Base-by-base conservation (phyloP, 192 early-diverging fungal genomes). In the Gaertneriomyces semiglobifer region DNA sequence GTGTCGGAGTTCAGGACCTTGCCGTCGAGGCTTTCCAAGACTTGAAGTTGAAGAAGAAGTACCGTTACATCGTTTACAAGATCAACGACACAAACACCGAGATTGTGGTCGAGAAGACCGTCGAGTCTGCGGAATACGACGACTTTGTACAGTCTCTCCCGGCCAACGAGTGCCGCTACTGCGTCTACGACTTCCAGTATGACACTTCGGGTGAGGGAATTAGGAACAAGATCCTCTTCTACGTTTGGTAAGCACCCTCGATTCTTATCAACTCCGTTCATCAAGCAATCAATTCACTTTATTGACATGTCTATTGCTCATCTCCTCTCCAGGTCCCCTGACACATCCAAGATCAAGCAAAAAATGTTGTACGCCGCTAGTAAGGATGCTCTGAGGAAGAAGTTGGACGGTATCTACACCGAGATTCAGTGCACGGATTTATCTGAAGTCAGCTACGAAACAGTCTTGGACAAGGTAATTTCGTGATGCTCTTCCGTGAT, bases 331-430 rank as follows among this genome's bases (percentile, higher is more conserved):
- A 92, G 90, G 90, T 76, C 87, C 42, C 94, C 94, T 25, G 92
- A 94, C 62, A 76, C 57, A 5, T 80, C 92, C 33, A 86, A 80
- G 68, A 77, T 95, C 63, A 86, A 82, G 72, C 59, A 78, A 71
- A 94, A 94, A 85, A 97, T 97, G 94, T 52, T 94, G 68, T 95
- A 95, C 79, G 85, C 94, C 25, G 84, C 90, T 41, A 86, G 81
- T 78, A 95, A 92, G 77, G 86, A 89, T 47, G 88, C 83, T 53
- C 70, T 97, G 45, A 84, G 87, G 71, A 86, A 79, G 71, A 74
- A 77, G 63, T 83, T 94, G 25, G 80, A 84, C 43, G 93, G 92
- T 52, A 64, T 94, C 61, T 83, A 74, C 58, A 70, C 75, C 44
- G 90, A 92, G 60, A 72, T 95, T 63, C 94, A 97, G 80, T 89